These are phyloP conservation scores for Neurospora pannonica DNA, from an alignment of 495 filamentous ascomycete genomes.

Conservation along the genomic window DNA sequence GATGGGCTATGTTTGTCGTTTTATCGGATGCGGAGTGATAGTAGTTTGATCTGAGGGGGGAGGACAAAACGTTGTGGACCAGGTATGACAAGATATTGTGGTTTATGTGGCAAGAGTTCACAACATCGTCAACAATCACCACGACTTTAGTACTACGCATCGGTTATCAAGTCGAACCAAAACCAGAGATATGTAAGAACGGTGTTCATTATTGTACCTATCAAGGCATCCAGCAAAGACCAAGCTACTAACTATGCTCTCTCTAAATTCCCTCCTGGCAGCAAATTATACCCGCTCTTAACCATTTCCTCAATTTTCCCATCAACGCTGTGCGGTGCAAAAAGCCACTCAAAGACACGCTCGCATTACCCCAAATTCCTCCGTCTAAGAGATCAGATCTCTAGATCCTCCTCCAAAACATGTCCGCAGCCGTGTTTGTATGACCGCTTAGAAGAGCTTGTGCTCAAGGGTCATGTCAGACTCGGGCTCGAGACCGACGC, in stretches of 20 bases:
- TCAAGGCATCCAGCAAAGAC: not conserved
- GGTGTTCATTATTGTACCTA: not conserved
- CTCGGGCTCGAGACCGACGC: constrained; percentile 94
- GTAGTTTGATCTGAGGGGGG: not conserved
- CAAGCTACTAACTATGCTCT: not conserved
- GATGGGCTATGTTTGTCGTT: not conserved
- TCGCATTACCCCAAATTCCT: not conserved
- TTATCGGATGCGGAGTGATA: not conserved
- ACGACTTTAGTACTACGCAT: not conserved
- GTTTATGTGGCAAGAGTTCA: not conserved
- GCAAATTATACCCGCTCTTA: not conserved
- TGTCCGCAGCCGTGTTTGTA: not conserved
- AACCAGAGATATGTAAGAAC: not conserved
- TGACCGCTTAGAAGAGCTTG: constrained; percentile 64
- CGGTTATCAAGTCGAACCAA: not conserved
- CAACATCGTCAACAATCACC: not conserved
- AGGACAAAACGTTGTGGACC: too few species aligned
- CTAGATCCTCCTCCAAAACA: not conserved
- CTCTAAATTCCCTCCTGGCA: not conserved
- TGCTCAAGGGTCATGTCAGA: constrained; percentile 99
- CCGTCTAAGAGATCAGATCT: not conserved
- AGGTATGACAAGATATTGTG: not conserved
- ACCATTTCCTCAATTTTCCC: not conserved
- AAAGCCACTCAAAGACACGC: not conserved
- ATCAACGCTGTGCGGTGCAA: not conserved